Evolutionary conservation across 2,329 filamentous ascomycete genomes (phyloP), one percentile per base, ranked within the genome.

Genomic region (Diaporthe helianthi): DNA sequence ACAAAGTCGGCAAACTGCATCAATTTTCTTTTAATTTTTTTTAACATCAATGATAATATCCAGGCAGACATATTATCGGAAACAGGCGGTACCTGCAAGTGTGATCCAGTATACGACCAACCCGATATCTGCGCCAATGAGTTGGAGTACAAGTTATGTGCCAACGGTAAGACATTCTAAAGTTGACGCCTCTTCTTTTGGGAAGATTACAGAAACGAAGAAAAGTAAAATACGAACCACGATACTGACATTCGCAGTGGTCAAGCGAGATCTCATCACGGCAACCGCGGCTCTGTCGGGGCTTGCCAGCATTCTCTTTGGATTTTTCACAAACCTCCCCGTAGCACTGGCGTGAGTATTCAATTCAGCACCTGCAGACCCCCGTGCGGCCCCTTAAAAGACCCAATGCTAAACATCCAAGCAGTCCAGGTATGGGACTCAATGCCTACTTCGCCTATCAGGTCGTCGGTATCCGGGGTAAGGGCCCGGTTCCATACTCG

Each of bases 281-380:
- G 92, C 92, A 4, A 97, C 93, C 0, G 91, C 93, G n/a, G 92
- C 92, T 12, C 87, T 96, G 64, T 84, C 92, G 7, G 93, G 92
- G 8, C 83, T 96, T 69, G 87, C 91, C 1, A 92, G 90, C 29
- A 90, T 97, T 74, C 83, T 86, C 70, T 95, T 97, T 81, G 93
- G 93, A 4, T 85, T 95, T 24, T 84, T 94, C 65, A 93, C 93
- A 33, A 97, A 97, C 74, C 86, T 96, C 65, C 93, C 93, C 0
- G 91, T 93, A 67, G 90, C 89, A 9, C 80, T 93, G 46, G 92
- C 89, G 92, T 92, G 76, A 87, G 84, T 81, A 2, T 38, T 71
- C 70, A 17, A 7, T 12, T 15, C 19, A 19, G n/a, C n/a, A n/a
- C n/a, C n/a, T n/a, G n/a, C n/a, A n/a, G n/a, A n/a, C n/a, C n/a